phyloP scores from a whole-genome alignment of 78 protist genomes.

The Planoprotostelium fungivorum region DNA sequence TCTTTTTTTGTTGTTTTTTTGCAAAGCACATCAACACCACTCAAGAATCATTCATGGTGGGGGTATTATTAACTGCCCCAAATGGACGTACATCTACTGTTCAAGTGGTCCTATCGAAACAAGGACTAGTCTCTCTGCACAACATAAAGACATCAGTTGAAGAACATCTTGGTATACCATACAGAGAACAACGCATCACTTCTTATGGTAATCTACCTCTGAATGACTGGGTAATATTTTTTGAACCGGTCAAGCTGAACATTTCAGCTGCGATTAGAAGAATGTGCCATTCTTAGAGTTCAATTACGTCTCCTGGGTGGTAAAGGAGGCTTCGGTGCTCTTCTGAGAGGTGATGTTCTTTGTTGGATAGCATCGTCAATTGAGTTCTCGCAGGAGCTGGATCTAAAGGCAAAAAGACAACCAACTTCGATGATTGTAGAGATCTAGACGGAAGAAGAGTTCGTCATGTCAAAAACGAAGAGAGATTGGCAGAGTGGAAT shows the following conservation, averaged over 20 bases:
- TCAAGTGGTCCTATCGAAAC: too few species aligned
- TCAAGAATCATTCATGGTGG: too few species aligned
- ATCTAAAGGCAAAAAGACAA: conserved; percentile 55
- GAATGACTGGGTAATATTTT: neutral
- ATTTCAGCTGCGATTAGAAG: too few species aligned
- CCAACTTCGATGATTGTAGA: conserved; percentile 73
- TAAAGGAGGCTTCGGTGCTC: conserved; percentile 77
- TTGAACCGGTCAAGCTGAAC: neutral
- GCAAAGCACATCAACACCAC: too few species aligned
- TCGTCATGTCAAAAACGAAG: conserved; percentile 54
- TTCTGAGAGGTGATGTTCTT: conserved; percentile 36
- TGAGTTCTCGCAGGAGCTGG: conserved; percentile 6
- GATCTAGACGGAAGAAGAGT: conserved; percentile 70
- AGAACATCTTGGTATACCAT: neutral
- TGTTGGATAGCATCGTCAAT: neutral
- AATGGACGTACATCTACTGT: too few species aligned
- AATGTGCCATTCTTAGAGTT: conserved; percentile 19
- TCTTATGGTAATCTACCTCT: neutral
- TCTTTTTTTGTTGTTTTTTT: too few species aligned
- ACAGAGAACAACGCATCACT: neutral
- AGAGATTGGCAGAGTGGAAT: conserved; percentile 40
- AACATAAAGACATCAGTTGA: neutral
- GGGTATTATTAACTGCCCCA: too few species aligned
- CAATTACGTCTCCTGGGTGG: conserved; percentile 50
- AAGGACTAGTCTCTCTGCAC: neutral